Evolutionary conservation across 306 rosid genomes (phyloP).

Genomic region (Pueraria montana): DNA sequence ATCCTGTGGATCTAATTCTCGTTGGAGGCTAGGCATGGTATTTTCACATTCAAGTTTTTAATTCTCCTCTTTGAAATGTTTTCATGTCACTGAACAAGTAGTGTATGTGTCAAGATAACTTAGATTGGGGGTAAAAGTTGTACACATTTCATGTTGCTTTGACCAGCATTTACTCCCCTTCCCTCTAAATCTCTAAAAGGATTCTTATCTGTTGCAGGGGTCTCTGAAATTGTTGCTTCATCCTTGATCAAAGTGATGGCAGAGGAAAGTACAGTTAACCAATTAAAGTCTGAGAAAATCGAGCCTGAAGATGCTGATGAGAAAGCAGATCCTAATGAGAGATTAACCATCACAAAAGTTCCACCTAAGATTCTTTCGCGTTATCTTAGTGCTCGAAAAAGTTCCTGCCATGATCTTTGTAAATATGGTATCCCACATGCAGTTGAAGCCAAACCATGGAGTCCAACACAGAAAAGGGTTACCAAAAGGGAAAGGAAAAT

Average conservation of each 20-base stretch:
- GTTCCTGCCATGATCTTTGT: slow-evolving; percentile 88
- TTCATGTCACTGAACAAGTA: slow-evolving; percentile 7
- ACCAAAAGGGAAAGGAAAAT: slow-evolving; percentile 37
- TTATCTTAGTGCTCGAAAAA: slow-evolving; percentile 58
- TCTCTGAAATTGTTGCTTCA: slow-evolving; percentile 44
- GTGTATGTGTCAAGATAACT: neutral
- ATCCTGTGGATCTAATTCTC: slow-evolving; percentile 29
- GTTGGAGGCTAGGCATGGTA: slow-evolving; percentile 38
- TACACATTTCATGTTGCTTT: slow-evolving; percentile 36
- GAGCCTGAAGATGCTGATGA: slow-evolving; percentile 43
- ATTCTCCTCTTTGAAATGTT: slow-evolving; percentile 13
- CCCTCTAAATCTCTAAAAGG: slow-evolving; percentile 26
- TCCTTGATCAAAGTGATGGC: slow-evolving; percentile 53
- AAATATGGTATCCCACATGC: slow-evolving; percentile 70
- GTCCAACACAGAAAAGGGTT: slow-evolving; percentile 39
- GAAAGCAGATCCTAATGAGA: slow-evolving; percentile 41
- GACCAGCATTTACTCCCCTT: neutral
- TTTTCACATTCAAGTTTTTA: slow-evolving; percentile 31
- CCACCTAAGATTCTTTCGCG: slow-evolving; percentile 64
- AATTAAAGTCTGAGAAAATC: slow-evolving; percentile 41
- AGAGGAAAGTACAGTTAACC: slow-evolving; percentile 54
- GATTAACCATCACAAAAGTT: slow-evolving; percentile 29
- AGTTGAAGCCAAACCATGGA: slow-evolving; percentile 60
- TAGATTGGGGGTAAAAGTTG: neutral
- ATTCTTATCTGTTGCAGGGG: slow-evolving; percentile 57